These are phyloP conservation scores for Cercospora sp. DNA, from an alignment of 2,329 filamentous ascomycete genomes.

Conservation along the genomic window DNA sequence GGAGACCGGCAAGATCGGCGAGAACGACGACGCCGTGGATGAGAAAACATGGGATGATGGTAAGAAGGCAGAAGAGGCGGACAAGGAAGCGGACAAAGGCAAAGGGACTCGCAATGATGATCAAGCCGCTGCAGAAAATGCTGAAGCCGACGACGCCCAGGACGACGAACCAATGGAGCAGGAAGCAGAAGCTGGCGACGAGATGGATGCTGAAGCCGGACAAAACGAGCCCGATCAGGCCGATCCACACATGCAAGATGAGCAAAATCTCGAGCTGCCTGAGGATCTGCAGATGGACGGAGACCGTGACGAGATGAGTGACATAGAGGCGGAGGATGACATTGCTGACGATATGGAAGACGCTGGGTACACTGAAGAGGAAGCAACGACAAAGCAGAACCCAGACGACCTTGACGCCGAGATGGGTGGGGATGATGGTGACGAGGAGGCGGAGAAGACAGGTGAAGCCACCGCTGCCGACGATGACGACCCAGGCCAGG, in stretches of 20 bases:
- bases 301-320: constrained; percentile 55
- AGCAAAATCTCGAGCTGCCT: constrained; percentile 78
- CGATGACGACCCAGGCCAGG: constrained; percentile 40
- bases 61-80: constrained; percentile 75
- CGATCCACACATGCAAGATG: constrained; percentile 76
- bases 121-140: constrained; percentile 45
- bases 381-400: constrained; percentile 19
- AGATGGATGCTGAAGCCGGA: constrained; percentile 61
- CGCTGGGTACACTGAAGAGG: constrained; percentile 18
- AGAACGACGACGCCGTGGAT: constrained; percentile 87
- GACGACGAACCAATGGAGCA: constrained; percentile 61
- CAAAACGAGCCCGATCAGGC: constrained; percentile 66
- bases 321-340: constrained; percentile 45
- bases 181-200: constrained; percentile 44
- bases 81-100: constrained; percentile 68
- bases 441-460: constrained; percentile 29
- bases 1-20: constrained; percentile 73
- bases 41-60: constrained; percentile 98
- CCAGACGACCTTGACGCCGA: constrained; percentile 29
- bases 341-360: constrained; percentile 29
- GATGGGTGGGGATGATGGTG: constrained; percentile 25
- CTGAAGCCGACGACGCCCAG: constrained; percentile 46
- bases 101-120: constrained; percentile 52
- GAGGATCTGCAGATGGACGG: constrained; percentile 85
- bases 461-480: constrained; percentile 33